Evolutionary conservation across 495 filamentous ascomycete species (phyloP), one percentile per base, ranked within the genome.

Genomic region (Tuber calosporum): DNA sequence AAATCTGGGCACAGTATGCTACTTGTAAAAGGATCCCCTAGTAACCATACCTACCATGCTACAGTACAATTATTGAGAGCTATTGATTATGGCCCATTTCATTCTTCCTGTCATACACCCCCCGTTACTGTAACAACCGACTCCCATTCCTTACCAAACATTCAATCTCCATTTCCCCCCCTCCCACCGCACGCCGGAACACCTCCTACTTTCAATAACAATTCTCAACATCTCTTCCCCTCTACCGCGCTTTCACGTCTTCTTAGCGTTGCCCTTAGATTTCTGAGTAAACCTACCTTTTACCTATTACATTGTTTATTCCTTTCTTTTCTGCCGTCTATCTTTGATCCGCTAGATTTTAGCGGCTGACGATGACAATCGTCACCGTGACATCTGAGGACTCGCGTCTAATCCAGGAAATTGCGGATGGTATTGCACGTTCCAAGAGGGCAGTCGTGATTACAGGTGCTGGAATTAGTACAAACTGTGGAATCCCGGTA

Each of bases 401-500:
- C 76, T 84, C 83, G 69, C 82, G 83, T 68, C 82, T 87, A 68
- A 84, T 90, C 38, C 88, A 90, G 72, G 81, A 86, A 34, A 87
- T 91, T 72, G 89, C 89, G 70, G 85, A 90, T 75, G 79, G 84
- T 1, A 82, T 91, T 48, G 86, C 84, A 69, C 87, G 88, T 73
- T 85, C 90, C 4, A 85, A 85, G 70, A 91, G 89, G 72, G 84
- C 89, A 11, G 86, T 92, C 40, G 86, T 92, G 13, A 83, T 92
- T 36, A 91, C 90, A 0, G 90, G 90, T 42, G 90, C 90, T 67
- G 90, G 90, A 38, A 91, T 91, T 70, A 90, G 88, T 76, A 91
- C 89, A 66, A 91, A 90, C 79, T 90, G 88, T 73, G 89, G 89
- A 48, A 91, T 91, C 74, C 89, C 89, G 22, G 89, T 91, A 83